A percentile compares a stretch with the other conserved stretches of the same genome.
phyloP scores from a whole-genome alignment of 2,329 filamentous ascomycete genomes.

The Paecilomyces dactylethromorphus region DNA sequence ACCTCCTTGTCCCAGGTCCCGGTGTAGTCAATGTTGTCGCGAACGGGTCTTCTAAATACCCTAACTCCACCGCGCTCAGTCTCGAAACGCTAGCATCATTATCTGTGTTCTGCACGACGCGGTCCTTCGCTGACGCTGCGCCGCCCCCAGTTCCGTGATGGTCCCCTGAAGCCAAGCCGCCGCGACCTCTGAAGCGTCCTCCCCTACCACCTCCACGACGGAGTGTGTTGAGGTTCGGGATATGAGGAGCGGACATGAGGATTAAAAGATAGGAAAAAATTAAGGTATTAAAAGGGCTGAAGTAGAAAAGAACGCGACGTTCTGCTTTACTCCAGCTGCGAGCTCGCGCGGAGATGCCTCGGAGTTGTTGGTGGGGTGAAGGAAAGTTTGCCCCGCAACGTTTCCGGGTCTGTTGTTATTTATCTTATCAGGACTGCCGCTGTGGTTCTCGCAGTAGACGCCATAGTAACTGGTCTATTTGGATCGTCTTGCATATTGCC shows the following conservation, averaged over 20 bases:
- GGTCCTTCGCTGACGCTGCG: constrained; percentile 51
- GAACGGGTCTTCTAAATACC: constrained; percentile 79
- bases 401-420: neutral
- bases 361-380: neutral
- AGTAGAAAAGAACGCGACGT: constrained; percentile 10
- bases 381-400: neutral
- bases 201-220: constrained; percentile 44
- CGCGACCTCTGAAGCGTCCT: constrained; percentile 42
- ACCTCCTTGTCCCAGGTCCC: constrained; percentile 50
- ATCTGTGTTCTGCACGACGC: constrained; percentile 80
- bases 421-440: neutral
- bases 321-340: constrained; percentile 11
- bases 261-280: neutral
- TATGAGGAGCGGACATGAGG: constrained; percentile 63
- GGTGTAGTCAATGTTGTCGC: constrained; percentile 61
- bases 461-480: neutral
- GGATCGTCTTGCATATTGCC: no score
- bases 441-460: no score
- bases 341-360: constrained; percentile 7
- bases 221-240: constrained; percentile 69
- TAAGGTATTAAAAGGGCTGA: neutral
- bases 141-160: constrained; percentile 19
- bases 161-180: constrained; percentile 8
- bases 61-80: constrained; percentile 77
- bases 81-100: constrained; percentile 84